Conservation (phyloP, 371 early-diverging fungal species). For the Paraphysoderma sedebokerense region DNA sequence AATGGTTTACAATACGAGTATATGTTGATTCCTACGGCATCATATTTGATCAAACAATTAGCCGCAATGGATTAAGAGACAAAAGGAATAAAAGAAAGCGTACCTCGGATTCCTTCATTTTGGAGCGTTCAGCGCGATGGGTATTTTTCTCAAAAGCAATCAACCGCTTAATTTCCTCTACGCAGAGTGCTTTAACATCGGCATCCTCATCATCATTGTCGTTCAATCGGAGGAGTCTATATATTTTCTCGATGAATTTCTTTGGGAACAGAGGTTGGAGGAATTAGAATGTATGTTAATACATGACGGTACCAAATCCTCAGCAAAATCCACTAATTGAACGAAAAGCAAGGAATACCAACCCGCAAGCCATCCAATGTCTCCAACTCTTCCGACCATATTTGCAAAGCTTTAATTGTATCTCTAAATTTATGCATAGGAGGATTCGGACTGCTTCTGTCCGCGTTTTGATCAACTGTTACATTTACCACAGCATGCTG, state of each 20-base stretch:
- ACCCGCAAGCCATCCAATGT: constrained; percentile 3
- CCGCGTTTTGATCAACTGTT: neutral
- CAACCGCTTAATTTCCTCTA: neutral
- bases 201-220: neutral
- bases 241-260: neutral
- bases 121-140: neutral
- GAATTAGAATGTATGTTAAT: too few relatives aligned
- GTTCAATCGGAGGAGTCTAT: neutral
- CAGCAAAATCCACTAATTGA: too few relatives aligned
- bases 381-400: constrained; percentile 6
- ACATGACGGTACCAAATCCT: too few relatives aligned
- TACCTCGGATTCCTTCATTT: too few relatives aligned
- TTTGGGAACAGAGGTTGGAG: neutral
- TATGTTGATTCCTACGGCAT: neutral
- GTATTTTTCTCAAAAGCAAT: neutral
- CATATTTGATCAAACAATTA: neutral
- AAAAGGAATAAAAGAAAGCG: too few relatives aligned
- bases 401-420: neutral
- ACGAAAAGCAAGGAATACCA: too few relatives aligned
- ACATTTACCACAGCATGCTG: neutral
- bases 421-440: constrained; percentile 2
- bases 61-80: neutral
- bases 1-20: constrained; percentile 6
- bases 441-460: neutral
- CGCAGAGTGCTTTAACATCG: neutral